Evolutionary conservation across 148 eudicot genomes (phyloP).

Genomic region (Cornus florida): DNA sequence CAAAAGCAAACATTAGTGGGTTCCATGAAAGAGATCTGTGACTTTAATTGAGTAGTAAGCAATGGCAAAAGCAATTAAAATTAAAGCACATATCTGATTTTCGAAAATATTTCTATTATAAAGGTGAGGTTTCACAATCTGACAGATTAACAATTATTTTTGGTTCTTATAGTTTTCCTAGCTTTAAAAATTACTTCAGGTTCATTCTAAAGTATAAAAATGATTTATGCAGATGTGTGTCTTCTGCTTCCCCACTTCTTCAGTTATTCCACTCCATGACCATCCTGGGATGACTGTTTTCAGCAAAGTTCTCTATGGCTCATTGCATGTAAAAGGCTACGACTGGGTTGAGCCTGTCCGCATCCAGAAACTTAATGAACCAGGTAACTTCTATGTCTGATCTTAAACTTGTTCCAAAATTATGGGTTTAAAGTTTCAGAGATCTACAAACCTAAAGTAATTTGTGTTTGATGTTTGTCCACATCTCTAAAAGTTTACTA

Average conservation of each 20-base stretch:
- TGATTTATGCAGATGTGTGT: slow-evolving; percentile 82
- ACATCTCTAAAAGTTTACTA: background rate
- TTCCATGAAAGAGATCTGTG: background rate
- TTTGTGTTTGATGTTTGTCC: background rate
- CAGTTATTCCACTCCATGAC: slow-evolving; percentile 95
- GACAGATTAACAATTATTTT: background rate
- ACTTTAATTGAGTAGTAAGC: no score
- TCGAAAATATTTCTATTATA: background rate
- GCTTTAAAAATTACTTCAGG: background rate
- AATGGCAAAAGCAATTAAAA: background rate
- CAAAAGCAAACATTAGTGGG: background rate
- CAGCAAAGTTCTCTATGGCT: slow-evolving; percentile 94
- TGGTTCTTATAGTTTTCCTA: background rate
- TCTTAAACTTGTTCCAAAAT: slow-evolving; percentile 8
- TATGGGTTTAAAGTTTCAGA: background rate
- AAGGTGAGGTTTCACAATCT: background rate
- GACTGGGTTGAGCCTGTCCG: slow-evolving; percentile 92
- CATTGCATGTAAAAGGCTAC: slow-evolving; percentile 92
- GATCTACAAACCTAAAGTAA: background rate
- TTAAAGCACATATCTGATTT: background rate
- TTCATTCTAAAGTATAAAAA: slow-evolving; percentile 1
- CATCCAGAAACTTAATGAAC: slow-evolving; percentile 41
- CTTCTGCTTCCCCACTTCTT: slow-evolving; percentile 86
- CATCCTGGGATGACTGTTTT: slow-evolving; percentile 98
- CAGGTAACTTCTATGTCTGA: slow-evolving; percentile 55